Evolutionary conservation across 1,284 basidiomycete genomes (phyloP), one percentile per base, ranked within the genome.

Genomic region (Rhizoctonia solani): DNA sequence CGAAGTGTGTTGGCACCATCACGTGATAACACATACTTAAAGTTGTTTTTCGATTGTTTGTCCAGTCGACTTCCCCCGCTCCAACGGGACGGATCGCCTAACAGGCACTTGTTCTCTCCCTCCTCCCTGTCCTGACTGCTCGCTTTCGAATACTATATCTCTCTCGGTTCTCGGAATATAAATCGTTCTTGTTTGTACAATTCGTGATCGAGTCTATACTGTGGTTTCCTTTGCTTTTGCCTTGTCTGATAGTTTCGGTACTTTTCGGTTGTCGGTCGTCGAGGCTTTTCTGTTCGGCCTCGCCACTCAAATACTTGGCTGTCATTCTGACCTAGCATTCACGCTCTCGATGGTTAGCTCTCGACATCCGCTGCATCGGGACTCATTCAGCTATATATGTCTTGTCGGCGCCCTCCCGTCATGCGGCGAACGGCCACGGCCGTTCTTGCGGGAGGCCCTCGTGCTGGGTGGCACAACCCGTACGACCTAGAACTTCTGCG

Each of bases 31-130:
- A 9, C 21, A 49, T 61, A 61, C 56, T 61, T 61, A 61, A 61
- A 23, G 42, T 61, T 61, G 56, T 61, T 61, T 61, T 61, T 61
- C 34, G 27, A 44, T 37, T 61, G 56, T 61, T 61, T 61, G 56
- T 32, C 29, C 30, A 32, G 44, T 61, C 25, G n/a, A n/a, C 25
- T 27, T 25, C 44, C 29, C 56, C 56, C 34, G 32, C 56, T 61
- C 56, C 56, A 61, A 61, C 56, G 56, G 56, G 56, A 61, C 56
- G 56, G 46, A 50, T 30, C 56, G 23, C 23, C 41, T 44, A 8
- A 32, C 27, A 50, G 16, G 14, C 46, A 27, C 16, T 14, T 42
- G 55, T 14, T 13, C 41, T 41, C 21, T 19, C 41, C 39, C 41
- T 21, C 14, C 27, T 23, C 29, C 46, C 50, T 50, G 3, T 61